Evolutionary conservation across 345 rosid species (phyloP).

Genomic region (Euclidium syriacum): DNA sequence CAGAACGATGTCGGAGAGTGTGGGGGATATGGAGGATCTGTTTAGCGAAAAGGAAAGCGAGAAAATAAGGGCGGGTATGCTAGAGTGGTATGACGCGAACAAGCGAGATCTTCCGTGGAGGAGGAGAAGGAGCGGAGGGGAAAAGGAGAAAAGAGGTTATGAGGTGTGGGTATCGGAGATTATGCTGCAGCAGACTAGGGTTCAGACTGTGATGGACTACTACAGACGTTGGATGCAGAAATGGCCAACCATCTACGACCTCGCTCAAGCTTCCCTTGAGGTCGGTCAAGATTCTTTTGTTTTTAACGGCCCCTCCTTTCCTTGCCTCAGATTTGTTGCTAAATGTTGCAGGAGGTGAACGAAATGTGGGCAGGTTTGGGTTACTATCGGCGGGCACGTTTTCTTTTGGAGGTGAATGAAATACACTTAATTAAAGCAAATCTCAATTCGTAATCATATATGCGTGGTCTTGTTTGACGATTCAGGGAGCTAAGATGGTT

Average conservation of each 20-base stretch:
- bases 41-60: conserved; percentile 49
- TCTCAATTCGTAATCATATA: background rate
- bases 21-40: conserved; percentile 80
- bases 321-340: no score
- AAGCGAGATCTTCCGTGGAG: conserved; percentile 90
- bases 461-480: background rate
- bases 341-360: conserved; percentile 96
- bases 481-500: conserved; percentile 75
- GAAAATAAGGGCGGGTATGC: conserved; percentile 45
- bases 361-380: conserved; percentile 99
- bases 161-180: conserved; percentile 96
- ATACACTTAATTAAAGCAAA: no score
- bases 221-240: conserved; percentile 85
- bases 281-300: no score
- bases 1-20: conserved; percentile 20
- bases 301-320: no score
- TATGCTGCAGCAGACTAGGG: conserved; percentile 96
- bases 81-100: conserved; percentile 68
- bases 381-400: conserved; percentile 89
- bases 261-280: conserved; percentile 84
- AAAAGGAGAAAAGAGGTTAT: conserved; percentile 55
- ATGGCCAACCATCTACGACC: conserved; percentile 79
- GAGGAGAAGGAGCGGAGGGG: conserved; percentile 18
- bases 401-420: conserved; percentile 80
- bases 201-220: conserved; percentile 82